phyloP scores from a whole-genome alignment of 2,329 filamentous ascomycete species.

The Fusarium praegraminearum region DNA sequence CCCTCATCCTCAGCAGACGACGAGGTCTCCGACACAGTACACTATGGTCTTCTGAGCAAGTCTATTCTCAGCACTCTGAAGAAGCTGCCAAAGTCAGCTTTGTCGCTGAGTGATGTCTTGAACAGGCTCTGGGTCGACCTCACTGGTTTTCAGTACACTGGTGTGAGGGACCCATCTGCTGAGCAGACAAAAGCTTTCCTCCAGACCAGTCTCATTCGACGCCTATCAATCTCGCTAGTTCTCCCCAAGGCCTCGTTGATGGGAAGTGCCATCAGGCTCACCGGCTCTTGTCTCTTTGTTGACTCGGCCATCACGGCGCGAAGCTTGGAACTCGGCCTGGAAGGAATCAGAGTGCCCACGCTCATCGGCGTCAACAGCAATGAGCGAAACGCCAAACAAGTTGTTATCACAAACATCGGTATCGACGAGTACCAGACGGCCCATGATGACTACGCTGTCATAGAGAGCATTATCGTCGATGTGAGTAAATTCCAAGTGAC shows the following conservation, averaged over 20 bases:
- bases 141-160: constrained; percentile 43
- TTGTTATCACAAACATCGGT: constrained; percentile 72
- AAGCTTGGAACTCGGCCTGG: constrained; percentile 60
- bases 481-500: constrained; percentile 56
- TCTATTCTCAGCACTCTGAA: constrained; percentile 65
- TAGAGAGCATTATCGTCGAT: constrained; percentile 72
- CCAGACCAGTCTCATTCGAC: constrained; percentile 53
- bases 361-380: constrained; percentile 80
- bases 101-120: constrained; percentile 48
- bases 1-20: constrained; percentile 69
- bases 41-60: constrained; percentile 80
- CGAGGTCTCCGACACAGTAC: constrained; percentile 75
- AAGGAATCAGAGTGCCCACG: constrained; percentile 71
- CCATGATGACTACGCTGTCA: constrained; percentile 63
- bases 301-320: constrained; percentile 46
- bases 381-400: constrained; percentile 75
- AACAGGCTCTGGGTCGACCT: constrained; percentile 51
- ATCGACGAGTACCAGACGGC: constrained; percentile 64
- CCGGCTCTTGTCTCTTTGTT: constrained; percentile 58
- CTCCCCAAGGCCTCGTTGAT: constrained; percentile 77
- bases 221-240: constrained; percentile 64
- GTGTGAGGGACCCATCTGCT: constrained; percentile 16
- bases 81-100: constrained; percentile 16
- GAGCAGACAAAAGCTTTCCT: constrained; percentile 47
- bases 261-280: constrained; percentile 69